Base-by-base conservation (phyloP, 225 moss, liverwort and hornwort species). In the Neckera pumila region DNA sequence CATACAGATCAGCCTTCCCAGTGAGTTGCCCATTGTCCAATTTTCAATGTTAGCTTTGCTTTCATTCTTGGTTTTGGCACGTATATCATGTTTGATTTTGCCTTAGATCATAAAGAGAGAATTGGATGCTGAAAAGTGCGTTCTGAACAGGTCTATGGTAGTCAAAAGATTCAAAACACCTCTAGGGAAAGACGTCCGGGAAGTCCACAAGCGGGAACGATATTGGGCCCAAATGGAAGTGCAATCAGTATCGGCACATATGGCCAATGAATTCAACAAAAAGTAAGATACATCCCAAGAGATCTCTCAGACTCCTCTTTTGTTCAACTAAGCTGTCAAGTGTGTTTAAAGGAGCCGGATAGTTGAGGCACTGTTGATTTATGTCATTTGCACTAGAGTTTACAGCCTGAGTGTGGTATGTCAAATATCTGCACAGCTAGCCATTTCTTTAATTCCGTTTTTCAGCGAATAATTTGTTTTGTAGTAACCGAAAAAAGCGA, bases 201-300 rank as follows among this genome's bases (percentile, higher is more conserved):
- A 95, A 86, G 88, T 96, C n/a, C 98, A 96, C 90, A 95, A 93
- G 53, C 93, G 95, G 87, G 98, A 96, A 67, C 92, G 95, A 19
- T 98, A 98, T 80, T 90, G 94, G 70, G 95, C 95, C 76, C 98
- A 98, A 94, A 98, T 97, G 98, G 98, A 98, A 86, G 98, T 97
- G 57, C 98, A 98, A 89, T 92, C 97, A 82, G 97, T 98, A 31
- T 95, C 98, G 28, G 97, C 95, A 19, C 98, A 95, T 11, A 96
- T 98, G 98, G 98, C 98, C 11, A 92, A 93, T 58, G 97, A 97
- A 66, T 98, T 98, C 90, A 98, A 98, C 86, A 88, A 70, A 45
- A 72, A 61, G 93, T 93, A 84, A 54, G 83, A 65, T 40, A 38
- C 28, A 47, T 20, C 43, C 72, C 17, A 75, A 58, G 69, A 77